Percentiles rank a stretch among this genome's conserved stretches.
These are phyloP conservation scores for Fusarium incarnatum DNA, from an alignment of 2,329 filamentous ascomycete species.

Conservation along the genomic window DNA sequence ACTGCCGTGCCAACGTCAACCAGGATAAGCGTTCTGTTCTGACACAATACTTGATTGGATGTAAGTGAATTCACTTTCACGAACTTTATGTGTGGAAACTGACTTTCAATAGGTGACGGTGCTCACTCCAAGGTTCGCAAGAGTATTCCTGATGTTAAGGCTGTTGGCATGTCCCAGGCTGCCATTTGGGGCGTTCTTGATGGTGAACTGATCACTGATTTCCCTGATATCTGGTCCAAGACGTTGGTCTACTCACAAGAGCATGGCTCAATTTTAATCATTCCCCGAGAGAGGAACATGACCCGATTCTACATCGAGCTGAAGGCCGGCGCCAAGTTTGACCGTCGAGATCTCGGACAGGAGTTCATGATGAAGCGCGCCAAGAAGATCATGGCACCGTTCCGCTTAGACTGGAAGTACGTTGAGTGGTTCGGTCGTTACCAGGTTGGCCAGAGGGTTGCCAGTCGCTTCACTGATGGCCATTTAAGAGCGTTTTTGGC, in stretches of 20 bases:
- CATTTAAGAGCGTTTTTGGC: conserved; percentile 73
- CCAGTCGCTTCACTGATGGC: conserved; percentile 74
- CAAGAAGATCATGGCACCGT: conserved; percentile 69
- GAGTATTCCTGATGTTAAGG: conserved; percentile 68
- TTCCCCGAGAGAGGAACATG: conserved; percentile 78
- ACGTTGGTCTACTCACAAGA: conserved; percentile 75
- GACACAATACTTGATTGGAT: conserved; percentile 75
- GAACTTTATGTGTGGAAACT: conserved; percentile 3
- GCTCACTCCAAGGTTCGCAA: conserved; percentile 77
- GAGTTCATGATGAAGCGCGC: conserved; percentile 78
- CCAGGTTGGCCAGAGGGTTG: conserved; percentile 77
- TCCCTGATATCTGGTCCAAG: conserved; percentile 81
- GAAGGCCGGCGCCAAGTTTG: conserved; percentile 58
- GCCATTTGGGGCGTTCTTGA: conserved; percentile 78
- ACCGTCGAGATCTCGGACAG: conserved; percentile 60
- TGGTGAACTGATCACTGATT: conserved; percentile 76
- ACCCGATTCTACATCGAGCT: conserved; percentile 73
- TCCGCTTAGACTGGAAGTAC: conserved; percentile 67
- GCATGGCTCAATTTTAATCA: conserved; percentile 77
- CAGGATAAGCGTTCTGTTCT: conserved; percentile 64
- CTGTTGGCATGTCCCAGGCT: conserved; percentile 65
- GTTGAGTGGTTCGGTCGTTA: conserved; percentile 80
- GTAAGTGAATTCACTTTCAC: conserved; percentile 53
- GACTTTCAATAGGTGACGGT: conserved; percentile 66
- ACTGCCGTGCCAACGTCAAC: conserved; percentile 63